A percentile compares a stretch with the other conserved stretches of the same genome.
Evolutionary conservation across 2,329 filamentous ascomycete genomes (phyloP).

Genomic region (Sporothrix inflata): DNA sequence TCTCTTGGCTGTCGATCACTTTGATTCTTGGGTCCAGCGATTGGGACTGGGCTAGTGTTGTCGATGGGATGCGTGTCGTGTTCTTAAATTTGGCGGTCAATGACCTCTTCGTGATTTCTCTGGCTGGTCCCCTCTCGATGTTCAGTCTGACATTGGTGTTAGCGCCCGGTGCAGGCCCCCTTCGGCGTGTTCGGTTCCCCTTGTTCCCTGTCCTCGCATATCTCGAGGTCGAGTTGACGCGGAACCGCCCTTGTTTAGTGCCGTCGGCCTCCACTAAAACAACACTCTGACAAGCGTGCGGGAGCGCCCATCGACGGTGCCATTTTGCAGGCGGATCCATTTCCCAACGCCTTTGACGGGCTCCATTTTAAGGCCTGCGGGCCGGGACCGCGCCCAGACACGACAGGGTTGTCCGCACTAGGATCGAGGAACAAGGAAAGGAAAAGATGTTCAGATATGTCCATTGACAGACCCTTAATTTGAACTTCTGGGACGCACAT

Average conservation of each 20-base stretch:
- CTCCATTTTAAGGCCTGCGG: neutral
- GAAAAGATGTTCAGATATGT: neutral
- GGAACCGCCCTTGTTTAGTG: neutral
- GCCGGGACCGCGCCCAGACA: neutral
- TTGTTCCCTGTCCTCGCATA: neutral
- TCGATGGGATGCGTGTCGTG: neutral
- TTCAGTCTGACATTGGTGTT: neutral
- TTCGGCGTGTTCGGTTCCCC: neutral
- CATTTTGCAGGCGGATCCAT: neutral
- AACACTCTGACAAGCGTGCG: neutral
- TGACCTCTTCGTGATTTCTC: neutral
- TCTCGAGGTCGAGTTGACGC: neutral
- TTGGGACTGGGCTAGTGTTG: neutral
- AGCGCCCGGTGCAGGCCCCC: neutral
- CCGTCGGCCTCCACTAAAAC: neutral
- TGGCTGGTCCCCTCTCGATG: neutral
- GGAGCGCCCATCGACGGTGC: slow-evolving; percentile 9
- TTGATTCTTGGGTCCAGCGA: neutral
- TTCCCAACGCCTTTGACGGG: neutral
- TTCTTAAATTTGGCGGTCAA: neutral
- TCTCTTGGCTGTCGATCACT: neutral
- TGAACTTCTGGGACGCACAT: neutral
- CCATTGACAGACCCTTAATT: neutral
- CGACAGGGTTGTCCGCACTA: neutral
- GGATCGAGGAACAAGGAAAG: neutral